phyloP scores from a whole-genome alignment of 306 rosid species.

The Lithocarpus polystachyus region DNA sequence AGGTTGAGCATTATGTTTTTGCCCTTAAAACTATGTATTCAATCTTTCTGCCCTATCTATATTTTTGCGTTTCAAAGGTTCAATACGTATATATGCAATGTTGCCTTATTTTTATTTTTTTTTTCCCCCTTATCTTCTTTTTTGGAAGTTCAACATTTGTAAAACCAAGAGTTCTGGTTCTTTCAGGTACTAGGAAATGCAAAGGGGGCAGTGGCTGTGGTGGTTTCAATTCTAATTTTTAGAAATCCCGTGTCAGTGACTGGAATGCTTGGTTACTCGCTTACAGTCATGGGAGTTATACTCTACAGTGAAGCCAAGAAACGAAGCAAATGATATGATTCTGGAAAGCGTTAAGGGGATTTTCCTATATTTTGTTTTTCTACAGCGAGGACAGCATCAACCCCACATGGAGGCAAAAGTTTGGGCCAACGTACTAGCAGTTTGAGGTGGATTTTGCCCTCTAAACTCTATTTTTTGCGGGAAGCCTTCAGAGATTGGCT shows the following conservation, averaged over 20 bases:
- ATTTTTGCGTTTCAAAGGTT: background rate
- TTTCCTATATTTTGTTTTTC: constrained; percentile 34
- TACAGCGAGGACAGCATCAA: constrained; percentile 28
- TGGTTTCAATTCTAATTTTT: constrained; percentile 88
- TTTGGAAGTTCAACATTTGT: constrained; percentile 1
- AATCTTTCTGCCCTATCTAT: background rate
- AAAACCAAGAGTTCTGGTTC: constrained; percentile 17
- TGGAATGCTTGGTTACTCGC: constrained; percentile 94
- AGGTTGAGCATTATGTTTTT: background rate
- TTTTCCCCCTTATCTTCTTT: background rate
- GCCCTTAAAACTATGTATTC: background rate
- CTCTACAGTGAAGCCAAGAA: constrained; percentile 98
- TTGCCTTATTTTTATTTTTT: background rate
- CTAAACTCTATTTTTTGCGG: constrained; percentile 29
- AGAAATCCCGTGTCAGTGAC: constrained; percentile 98
- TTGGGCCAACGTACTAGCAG: constrained; percentile 30
- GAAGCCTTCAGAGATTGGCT: constrained; percentile 44
- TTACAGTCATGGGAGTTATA: constrained; percentile 87
- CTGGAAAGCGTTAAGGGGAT: constrained; percentile 27
- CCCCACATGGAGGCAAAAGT: constrained; percentile 34
- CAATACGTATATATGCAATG: background rate
- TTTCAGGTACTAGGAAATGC: constrained; percentile 98
- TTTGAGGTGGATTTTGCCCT: constrained; percentile 36
- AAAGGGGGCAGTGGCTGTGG: constrained; percentile 98
- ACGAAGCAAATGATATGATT: constrained; percentile 75